Conservation (phyloP, 768 basidiomycete species). For the Clavaria fumosa region DNA sequence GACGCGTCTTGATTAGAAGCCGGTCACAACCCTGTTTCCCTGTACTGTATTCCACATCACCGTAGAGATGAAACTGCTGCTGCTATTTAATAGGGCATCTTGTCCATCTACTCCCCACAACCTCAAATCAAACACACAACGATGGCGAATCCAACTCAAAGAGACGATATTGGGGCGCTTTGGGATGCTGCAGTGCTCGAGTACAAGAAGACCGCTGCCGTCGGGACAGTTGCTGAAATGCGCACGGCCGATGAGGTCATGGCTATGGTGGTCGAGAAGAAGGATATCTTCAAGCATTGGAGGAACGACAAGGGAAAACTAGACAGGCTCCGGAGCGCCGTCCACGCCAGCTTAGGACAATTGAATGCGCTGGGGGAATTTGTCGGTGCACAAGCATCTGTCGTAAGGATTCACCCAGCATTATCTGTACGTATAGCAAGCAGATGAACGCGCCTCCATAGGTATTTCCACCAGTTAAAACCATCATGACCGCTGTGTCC, state of each 20-base stretch:
- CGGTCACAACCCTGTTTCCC: too few relatives aligned
- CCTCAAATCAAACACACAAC: too few relatives aligned
- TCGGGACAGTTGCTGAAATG: too few relatives aligned
- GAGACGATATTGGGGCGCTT: neutral
- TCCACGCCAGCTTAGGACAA: neutral
- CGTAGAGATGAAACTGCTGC: too few relatives aligned
- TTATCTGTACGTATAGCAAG: neutral
- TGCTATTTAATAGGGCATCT: too few relatives aligned
- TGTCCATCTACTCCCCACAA: too few relatives aligned
- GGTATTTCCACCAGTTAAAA: neutral
- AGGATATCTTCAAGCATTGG: slow-evolving; percentile 1
- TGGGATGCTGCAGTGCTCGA: neutral
- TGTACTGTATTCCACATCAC: too few relatives aligned
- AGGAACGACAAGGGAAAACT: neutral
- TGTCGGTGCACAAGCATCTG: neutral
- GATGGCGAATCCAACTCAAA: too few relatives aligned
- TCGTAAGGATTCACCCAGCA: neutral
- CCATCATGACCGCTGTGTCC: neutral
- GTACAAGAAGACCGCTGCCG: neutral
- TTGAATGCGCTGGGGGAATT: neutral
- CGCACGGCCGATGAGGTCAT: neutral
- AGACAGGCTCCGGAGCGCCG: neutral
- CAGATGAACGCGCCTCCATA: neutral
- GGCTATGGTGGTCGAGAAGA: neutral
- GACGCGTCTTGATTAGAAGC: too few relatives aligned